Conservation (phyloP, 306 rosid genomes). For the Rosa lucieae region DNA sequence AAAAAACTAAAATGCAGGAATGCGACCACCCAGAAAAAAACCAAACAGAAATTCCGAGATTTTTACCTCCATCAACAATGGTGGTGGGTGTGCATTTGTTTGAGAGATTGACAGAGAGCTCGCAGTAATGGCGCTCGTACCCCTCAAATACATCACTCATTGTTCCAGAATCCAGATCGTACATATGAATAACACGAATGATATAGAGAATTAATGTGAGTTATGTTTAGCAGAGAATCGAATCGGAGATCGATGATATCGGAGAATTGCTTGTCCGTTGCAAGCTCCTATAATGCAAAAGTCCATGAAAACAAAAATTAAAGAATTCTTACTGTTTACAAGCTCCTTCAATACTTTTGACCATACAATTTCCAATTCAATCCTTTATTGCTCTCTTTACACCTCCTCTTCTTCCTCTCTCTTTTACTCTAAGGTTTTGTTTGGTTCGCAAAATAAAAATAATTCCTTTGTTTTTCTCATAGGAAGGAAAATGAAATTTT, state of each 20-base stretch:
- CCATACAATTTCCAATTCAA: too few species aligned
- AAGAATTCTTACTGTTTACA: too few species aligned
- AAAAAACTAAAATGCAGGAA: not conserved
- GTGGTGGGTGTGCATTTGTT: slow-evolving; percentile 46
- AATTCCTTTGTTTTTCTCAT: too few species aligned
- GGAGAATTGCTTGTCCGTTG: not conserved
- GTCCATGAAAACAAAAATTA: too few species aligned
- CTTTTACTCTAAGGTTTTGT: too few species aligned
- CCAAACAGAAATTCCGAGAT: not conserved
- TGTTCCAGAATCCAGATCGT: not conserved
- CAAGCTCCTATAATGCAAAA: not conserved
- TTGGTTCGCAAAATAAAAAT: too few species aligned
- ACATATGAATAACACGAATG: not conserved
- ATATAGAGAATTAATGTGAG: not conserved
- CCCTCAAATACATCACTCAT: slow-evolving; percentile 33
- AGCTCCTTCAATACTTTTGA: too few species aligned
- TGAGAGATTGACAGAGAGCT: slow-evolving; percentile 48
- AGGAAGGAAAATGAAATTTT: too few species aligned
- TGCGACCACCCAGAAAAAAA: not conserved
- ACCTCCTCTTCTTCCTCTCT: too few species aligned
- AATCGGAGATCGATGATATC: not conserved
- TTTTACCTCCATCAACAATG: slow-evolving; percentile 49
- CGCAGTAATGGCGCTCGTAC: slow-evolving; percentile 50
- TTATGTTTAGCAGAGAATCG: not conserved
- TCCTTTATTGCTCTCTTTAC: too few species aligned